Evolutionary conservation across 345 rosid species (phyloP), one percentile per base, ranked within the genome.

Genomic region (Rhodamnia rubescens): DNA sequence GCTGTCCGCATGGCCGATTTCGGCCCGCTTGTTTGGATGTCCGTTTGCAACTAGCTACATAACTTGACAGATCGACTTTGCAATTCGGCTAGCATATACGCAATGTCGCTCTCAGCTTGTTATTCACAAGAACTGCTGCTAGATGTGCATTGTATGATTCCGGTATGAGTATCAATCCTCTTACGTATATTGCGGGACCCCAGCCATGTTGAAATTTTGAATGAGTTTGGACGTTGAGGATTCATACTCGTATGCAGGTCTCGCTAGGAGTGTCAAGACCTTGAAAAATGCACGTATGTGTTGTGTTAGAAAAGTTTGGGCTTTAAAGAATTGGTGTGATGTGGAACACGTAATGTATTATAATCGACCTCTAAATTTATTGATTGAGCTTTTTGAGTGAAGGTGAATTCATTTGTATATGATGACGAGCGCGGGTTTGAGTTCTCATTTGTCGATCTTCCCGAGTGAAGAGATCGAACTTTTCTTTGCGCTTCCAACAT

Each of bases 261-360:
- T 7, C 0, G 6, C 22, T 22, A 8, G 0, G 44, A 32, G 15
- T 1, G 0, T 27, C 75, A 2, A 29, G 44, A 0, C 21, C 44
- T 64, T 2, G 0, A 1, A 64, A 64, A 32, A 64, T 9, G 4
- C 14, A 50, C 4, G 13, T 50, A 12, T 11, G 4, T 0, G 11
- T 50, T 50, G 52, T 50, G 52, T 49, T 11, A 3, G 1, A 50
- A 2, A 11, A 50, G 52, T 50, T 12, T 3, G 52, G n/a, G 4
- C 4, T 3, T 50, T 11, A 11, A 11, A 50, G 14, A 50, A 50
- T 50, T 11, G 14, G 13, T 11, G 52, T 50, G 52, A 4, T 11
- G 52, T 3, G 52, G 4, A 14, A 11, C 3, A 49, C 51, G 10
- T 49, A 49, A 11, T 49, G 11, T 10, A 49, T 49, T 49, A 1